Conservation (phyloP, 108 stramenopile species). For the Discostella pseudostelligera region DNA sequence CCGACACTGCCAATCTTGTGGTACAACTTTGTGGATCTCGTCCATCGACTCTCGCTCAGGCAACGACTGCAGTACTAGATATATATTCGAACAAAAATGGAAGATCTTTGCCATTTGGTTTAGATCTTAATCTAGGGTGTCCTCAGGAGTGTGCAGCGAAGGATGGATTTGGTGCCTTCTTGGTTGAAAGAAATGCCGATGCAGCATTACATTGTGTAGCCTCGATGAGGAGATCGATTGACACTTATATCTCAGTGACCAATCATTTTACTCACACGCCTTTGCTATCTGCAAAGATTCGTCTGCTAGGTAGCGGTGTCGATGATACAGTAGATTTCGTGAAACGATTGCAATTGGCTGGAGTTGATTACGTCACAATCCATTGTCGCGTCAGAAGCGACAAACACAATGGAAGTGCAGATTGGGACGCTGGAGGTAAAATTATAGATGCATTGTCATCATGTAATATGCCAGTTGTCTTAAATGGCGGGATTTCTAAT, state of each 20-base stretch:
- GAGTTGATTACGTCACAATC: slow-evolving; percentile 47
- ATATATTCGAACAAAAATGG: slow-evolving; percentile 20
- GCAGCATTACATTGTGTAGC: slow-evolving; percentile 42
- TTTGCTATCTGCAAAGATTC: slow-evolving; percentile 55
- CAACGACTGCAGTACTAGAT: slow-evolving; percentile 43
- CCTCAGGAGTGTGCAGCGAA: slow-evolving; percentile 53
- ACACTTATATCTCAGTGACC: slow-evolving; percentile 10
- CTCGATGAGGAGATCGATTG: slow-evolving; percentile 51
- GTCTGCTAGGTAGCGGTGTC: slow-evolving; percentile 32
- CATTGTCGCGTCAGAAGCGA: slow-evolving; percentile 51
- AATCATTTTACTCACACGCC: slow-evolving; percentile 13
- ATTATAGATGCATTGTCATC: slow-evolving; percentile 38
- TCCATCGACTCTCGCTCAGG: slow-evolving; percentile 34
- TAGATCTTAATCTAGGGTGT: slow-evolving; percentile 64
- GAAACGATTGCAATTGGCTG: slow-evolving; percentile 34
- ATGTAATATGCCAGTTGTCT: slow-evolving; percentile 28
- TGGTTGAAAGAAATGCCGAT: slow-evolving; percentile 47
- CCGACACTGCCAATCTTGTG: slow-evolving; percentile 35
- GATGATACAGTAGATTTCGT: slow-evolving; percentile 47
- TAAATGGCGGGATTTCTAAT: slow-evolving; percentile 48
- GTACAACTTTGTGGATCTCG: slow-evolving; percentile 55
- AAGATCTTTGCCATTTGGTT: slow-evolving; percentile 32
- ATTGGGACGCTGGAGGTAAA: slow-evolving; percentile 39
- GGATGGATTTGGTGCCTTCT: slow-evolving; percentile 55
- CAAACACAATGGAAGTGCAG: slow-evolving; percentile 45